Conservation (phyloP, 768 basidiomycete species). For the Lactarius vividus region DNA sequence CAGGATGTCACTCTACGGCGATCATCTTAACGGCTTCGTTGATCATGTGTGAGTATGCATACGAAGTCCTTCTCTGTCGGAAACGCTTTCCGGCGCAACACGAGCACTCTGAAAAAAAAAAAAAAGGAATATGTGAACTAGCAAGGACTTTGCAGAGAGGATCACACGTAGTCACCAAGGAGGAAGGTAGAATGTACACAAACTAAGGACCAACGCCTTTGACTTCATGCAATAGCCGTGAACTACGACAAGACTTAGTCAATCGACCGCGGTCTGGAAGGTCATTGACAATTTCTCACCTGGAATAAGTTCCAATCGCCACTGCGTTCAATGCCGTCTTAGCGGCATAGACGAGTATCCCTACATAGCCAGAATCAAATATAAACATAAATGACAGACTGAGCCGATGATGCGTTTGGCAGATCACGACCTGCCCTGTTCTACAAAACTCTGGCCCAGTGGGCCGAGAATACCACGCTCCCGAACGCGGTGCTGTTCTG, state of each 20-base stretch:
- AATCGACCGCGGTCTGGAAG: not conserved
- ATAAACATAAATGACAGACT: not conserved
- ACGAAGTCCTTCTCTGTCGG: slow-evolving; percentile 20
- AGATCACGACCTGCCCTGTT: slow-evolving; percentile 20
- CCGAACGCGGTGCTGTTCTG: slow-evolving; percentile 19
- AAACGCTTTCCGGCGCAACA: slow-evolving; percentile 22
- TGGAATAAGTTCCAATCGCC: slow-evolving; percentile 24
- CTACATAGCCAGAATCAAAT: slow-evolving; percentile 10
- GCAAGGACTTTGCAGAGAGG: not conserved
- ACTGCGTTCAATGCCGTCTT: slow-evolving; percentile 25
- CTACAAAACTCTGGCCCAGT: slow-evolving; percentile 21
- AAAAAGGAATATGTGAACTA: not conserved
- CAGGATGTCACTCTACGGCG: not conserved
- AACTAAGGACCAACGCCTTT: slow-evolving; percentile 25
- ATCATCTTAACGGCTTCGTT: slow-evolving; percentile 23
- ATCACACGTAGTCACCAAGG: slow-evolving; percentile 19
- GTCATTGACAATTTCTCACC: not conserved
- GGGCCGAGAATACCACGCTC: slow-evolving; percentile 18
- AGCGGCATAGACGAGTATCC: slow-evolving; percentile 21
- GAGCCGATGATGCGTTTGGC: not conserved
- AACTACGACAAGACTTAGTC: slow-evolving; percentile 3
- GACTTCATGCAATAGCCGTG: not conserved
- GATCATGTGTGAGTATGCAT: slow-evolving; percentile 7
- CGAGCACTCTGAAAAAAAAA: slow-evolving; percentile 18
- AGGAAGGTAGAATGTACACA: slow-evolving; percentile 21